Percentiles rank a stretch among this genome's conserved stretches.
phyloP scores from a whole-genome alignment of 495 filamentous ascomycete species.

The Neurospora sp. region DNA sequence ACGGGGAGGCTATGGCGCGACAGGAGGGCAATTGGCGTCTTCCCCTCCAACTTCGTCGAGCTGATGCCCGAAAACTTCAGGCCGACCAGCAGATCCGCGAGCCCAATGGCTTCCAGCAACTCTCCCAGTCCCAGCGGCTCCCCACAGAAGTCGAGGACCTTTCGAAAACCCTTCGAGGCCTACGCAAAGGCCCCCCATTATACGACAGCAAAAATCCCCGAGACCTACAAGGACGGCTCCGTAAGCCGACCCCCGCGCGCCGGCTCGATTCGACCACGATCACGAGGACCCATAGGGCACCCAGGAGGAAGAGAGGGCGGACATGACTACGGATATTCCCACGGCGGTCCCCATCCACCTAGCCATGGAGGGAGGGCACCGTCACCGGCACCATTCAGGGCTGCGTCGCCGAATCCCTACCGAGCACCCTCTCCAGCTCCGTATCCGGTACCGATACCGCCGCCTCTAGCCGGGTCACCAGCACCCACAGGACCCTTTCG shows the following conservation, averaged over 20 bases:
- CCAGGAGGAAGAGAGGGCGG: background rate
- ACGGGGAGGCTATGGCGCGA: constrained; percentile 83
- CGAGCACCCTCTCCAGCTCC: constrained; percentile 22
- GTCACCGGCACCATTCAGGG: constrained; percentile 42
- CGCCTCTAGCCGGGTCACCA: constrained; percentile 16
- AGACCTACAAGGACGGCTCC: constrained; percentile 31
- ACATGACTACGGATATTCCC: background rate
- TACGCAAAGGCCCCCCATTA: constrained; percentile 51
- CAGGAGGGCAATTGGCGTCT: constrained; percentile 76
- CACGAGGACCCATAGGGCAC: background rate
- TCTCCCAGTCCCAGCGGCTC: constrained; percentile 42
- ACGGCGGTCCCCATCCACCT: constrained; percentile 31
- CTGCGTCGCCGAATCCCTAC: constrained; percentile 3
- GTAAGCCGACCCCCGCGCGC: background rate
- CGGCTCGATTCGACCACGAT: background rate
- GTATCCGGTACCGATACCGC: constrained; percentile 18
- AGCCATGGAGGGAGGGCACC: constrained; percentile 39
- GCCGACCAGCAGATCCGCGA: constrained; percentile 66
- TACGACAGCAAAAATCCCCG: constrained; percentile 41
- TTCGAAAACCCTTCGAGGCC: constrained; percentile 62
- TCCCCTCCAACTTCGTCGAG: constrained; percentile 95
- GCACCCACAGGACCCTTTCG: constrained; percentile 16
- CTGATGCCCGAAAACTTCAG: constrained; percentile 76
- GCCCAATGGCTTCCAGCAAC: constrained; percentile 51
- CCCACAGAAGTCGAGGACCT: constrained; percentile 50